A percentile compares a stretch with the other conserved stretches of the same genome.
Evolutionary conservation across 768 basidiomycete genomes (phyloP).

Genomic region (Rubroboletus satanas): DNA sequence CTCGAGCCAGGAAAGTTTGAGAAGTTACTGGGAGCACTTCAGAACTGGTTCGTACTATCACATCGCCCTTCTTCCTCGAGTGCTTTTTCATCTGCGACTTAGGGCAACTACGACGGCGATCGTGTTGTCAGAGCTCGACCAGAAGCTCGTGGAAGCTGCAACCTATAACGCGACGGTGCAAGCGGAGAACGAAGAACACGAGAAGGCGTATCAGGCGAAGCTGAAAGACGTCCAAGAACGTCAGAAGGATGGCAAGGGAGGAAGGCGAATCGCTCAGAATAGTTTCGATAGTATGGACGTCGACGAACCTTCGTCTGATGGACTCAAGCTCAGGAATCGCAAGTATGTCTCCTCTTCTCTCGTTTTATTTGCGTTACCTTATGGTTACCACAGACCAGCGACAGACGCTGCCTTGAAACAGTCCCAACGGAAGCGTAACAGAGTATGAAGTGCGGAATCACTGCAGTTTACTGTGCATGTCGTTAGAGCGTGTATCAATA

Average conservation of each 20-base stretch:
- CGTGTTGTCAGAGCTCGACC: constrained; percentile 70
- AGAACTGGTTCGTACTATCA: constrained; percentile 53
- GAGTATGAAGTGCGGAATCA: constrained; percentile 34
- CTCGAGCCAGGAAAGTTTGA: constrained; percentile 72
- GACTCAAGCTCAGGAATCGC: constrained; percentile 51
- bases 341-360: constrained; percentile 43
- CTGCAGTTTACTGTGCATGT: neutral
- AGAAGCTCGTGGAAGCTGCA: constrained; percentile 58
- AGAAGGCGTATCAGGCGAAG: constrained; percentile 46
- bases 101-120: constrained; percentile 71
- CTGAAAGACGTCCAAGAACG: constrained; percentile 64
- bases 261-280: constrained; percentile 24
- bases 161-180: constrained; percentile 40
- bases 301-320: constrained; percentile 50
- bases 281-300: constrained; percentile 56
- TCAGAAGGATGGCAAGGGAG: constrained; percentile 53
- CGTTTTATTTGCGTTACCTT: neutral
- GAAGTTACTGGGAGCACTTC: constrained; percentile 54
- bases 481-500: constrained; percentile 11
- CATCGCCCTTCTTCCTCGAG: neutral
- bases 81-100: constrained; percentile 8
- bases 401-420: constrained; percentile 44
- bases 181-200: constrained; percentile 48
- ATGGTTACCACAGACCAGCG: constrained; percentile 24
- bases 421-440: constrained; percentile 55